Conservation (phyloP, 139 green algal genomes). For the Chlorella sp. region DNA sequence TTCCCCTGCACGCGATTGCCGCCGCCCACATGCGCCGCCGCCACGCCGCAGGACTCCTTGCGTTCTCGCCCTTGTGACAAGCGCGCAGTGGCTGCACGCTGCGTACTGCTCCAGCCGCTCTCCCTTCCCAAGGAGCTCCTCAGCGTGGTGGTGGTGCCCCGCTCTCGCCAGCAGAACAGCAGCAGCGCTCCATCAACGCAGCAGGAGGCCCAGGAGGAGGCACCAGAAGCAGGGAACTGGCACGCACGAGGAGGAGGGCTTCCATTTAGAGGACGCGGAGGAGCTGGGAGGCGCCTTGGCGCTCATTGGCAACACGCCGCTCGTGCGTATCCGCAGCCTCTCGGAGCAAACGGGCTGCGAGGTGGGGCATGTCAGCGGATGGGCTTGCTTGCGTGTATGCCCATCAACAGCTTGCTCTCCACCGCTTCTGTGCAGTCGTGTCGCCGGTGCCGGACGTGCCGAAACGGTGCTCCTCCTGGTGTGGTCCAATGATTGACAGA, state of each 20-base stretch:
- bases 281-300: slow-evolving; percentile 6
- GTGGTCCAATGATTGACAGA: slow-evolving; percentile 55
- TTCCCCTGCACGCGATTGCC: too few relatives aligned
- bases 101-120: too few relatives aligned
- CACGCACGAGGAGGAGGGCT: neutral
- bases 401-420: neutral
- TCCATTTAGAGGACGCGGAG: neutral
- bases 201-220: too few relatives aligned
- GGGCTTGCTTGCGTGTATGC: neutral
- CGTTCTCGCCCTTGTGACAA: too few relatives aligned
- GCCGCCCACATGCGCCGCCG: too few relatives aligned
- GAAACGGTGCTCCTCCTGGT: neutral
- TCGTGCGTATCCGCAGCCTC: slow-evolving; percentile 69
- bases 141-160: too few relatives aligned
- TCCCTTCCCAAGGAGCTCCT: too few relatives aligned
- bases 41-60: too few relatives aligned
- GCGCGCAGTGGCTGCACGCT: too few relatives aligned
- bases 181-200: too few relatives aligned
- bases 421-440: neutral
- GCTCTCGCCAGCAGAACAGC: too few relatives aligned
- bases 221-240: neutral
- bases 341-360: slow-evolving; percentile 72
- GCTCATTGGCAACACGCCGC: slow-evolving; percentile 77
- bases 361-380: slow-evolving; percentile 21
- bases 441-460: neutral